Evolutionary conservation across 768 basidiomycete genomes (phyloP).

Genomic region (Termitomyces sp.): DNA sequence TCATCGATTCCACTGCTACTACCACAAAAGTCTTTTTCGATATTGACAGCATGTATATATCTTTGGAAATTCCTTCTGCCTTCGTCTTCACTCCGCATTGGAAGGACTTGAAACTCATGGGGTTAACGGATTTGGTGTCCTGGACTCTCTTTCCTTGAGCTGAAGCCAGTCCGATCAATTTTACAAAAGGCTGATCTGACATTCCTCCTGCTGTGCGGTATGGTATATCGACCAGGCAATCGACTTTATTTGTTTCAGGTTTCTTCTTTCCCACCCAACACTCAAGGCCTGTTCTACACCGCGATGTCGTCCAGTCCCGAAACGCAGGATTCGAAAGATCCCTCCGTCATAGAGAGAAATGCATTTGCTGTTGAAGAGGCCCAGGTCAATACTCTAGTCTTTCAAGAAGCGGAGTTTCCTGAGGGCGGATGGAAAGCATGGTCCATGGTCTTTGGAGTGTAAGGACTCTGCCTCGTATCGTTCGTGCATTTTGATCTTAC

Average conservation of each 20-base stretch:
- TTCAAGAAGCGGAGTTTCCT: slow-evolving; percentile 9
- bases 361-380: neutral
- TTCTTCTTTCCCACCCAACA: neutral
- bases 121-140: neutral
- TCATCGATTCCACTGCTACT: neutral
- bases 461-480: slow-evolving; percentile 3
- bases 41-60: neutral
- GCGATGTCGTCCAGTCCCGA: neutral
- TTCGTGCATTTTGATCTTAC: neutral
- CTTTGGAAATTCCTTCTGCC: neutral
- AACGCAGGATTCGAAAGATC: neutral
- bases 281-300: neutral
- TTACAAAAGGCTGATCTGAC: neutral
- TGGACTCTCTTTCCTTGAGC: too few species aligned
- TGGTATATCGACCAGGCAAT: neutral
- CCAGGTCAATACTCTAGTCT: neutral
- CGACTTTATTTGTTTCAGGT: neutral
- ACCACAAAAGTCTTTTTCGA: neutral
- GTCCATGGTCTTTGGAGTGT: slow-evolving; percentile 25
- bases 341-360: neutral
- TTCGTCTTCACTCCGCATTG: neutral
- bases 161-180: neutral
- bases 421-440: slow-evolving; percentile 26
- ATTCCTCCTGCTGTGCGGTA: neutral
- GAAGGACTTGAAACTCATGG: neutral